Evolutionary conservation across 163 green algal genomes (phyloP), one percentile per base, ranked within the genome.

Genomic region (Coccomyxa subellipsoidea): DNA sequence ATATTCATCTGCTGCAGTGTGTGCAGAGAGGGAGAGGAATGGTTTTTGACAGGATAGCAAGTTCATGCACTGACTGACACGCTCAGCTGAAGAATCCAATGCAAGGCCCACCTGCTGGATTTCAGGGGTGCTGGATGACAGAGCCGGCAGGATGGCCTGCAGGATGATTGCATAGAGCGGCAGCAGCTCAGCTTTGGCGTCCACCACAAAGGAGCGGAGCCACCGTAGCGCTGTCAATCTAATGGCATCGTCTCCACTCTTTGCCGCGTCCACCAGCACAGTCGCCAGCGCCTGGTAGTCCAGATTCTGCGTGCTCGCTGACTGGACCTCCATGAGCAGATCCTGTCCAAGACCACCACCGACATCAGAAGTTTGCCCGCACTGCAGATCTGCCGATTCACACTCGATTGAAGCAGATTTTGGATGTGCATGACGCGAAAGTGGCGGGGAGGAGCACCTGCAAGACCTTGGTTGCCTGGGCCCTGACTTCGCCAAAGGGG

Each of bases 61-160:
- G n/a, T n/a, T n/a, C n/a, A n/a, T n/a, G n/a, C n/a, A n/a, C n/a
- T 54, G 39, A 8, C 39, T 54, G 47, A 27, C 47, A 59, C 47
- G 21, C 15, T 5, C 5, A 12, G 23, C 47, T 59, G 66, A 18
- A 73, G 6, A 73, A 35, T 38, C 4, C 75, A n/a, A n/a, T n/a
- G n/a, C n/a, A n/a, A n/a, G n/a, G n/a, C 36, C 8, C 75, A 79
- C 75, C 75, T 79, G 25, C 37, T 32, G 36, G n/a, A 79, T 79
- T 9, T 79, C 75, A 25, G 75, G 75, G 9, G 25, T 34, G 6
- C 37, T 66, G 36, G 37, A 35, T 25, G 87, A 90, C 76, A 97
- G 93, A 88, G 93, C 95, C 29, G 91, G 90, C 80, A 98, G 92
- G 71, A 98, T 89, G 25, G 93, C 92, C 0, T 85, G 87, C 73